Evolutionary conservation across 495 filamentous ascomycete species (phyloP), one percentile per base, ranked within the genome.

Genomic region (Parathielavia appendiculata): DNA sequence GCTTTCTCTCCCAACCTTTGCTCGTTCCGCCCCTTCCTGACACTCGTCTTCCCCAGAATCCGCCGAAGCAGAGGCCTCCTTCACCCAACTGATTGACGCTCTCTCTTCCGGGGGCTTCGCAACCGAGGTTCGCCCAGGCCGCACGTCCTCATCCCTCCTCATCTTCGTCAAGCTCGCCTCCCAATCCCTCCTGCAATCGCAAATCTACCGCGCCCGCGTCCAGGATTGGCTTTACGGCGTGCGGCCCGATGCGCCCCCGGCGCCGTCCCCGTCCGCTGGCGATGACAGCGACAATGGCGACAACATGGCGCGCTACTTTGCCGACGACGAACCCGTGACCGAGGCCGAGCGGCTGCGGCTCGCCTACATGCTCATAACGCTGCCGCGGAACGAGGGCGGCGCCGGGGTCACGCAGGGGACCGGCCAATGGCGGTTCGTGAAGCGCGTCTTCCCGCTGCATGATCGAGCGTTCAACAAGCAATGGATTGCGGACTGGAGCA

Each of bases 141-240:
- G 88, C 57, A 83, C 86, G 16, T 79, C 81, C 38, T 88, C 81
- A 45, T 90, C 89, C 6, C 72, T 97, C 39, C 76, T 98, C 43
- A 77, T 98, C 51, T 97, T 97, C 69, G 79, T 89, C 63, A 86
- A 87, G 65, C 83, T 92, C 16, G 83, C 83, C 49, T 89, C 86
- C 4, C 75, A 84, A 40, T 72, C 79, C 57, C 79, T 85, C 56
- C 73, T 92, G 51, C 72, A 76, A 56, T 73, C 70, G 45, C 82
- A 87, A 49, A 81, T 89, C 54, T 89, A 91, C 64, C 81, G 83
- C 47, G 63, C 65, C 64, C 91, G 93, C 51, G 86, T 97, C 47
- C 90, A 91, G 66, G 95, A 98, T 75, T 98, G 93, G 93, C 86
- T 97, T 26, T 87, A 92, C 73, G 91, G 93, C 35, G 87, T 97